Conservation (phyloP, 441 rosid species). For the Adansonia grandidieri region DNA sequence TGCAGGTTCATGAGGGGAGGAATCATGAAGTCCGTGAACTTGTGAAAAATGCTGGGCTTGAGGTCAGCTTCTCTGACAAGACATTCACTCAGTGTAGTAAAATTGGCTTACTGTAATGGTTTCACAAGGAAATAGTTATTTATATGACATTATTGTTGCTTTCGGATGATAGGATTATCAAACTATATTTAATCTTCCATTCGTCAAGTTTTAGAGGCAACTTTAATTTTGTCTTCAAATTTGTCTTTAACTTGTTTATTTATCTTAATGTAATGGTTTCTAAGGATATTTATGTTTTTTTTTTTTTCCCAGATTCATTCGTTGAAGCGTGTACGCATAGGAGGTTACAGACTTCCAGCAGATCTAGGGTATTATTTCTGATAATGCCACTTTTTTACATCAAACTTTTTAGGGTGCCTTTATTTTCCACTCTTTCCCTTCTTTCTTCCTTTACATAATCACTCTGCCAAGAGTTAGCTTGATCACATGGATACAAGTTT, state of each 20-base stretch:
- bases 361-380: slow-evolving; percentile 71
- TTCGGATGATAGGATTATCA: neutral
- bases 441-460: neutral
- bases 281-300: slow-evolving; percentile 22
- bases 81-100: slow-evolving; percentile 20
- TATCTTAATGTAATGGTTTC: neutral
- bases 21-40: slow-evolving; percentile 94
- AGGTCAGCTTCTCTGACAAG: slow-evolving; percentile 56
- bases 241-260: neutral
- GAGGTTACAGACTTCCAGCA: slow-evolving; percentile 87
- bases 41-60: slow-evolving; percentile 88
- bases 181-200: neutral
- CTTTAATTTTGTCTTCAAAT: neutral
- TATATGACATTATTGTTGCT: neutral
- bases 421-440: neutral
- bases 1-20: slow-evolving; percentile 94
- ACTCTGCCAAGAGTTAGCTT: neutral
- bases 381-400: neutral
- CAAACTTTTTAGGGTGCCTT: neutral
- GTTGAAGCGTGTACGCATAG: slow-evolving; percentile 76
- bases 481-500: neutral
- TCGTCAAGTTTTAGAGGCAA: neutral
- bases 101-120: neutral
- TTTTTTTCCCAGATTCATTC: slow-evolving; percentile 61
- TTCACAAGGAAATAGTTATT: neutral